phyloP scores from a whole-genome alignment of 768 basidiomycete genomes.

The Nidularia pulvinata region DNA sequence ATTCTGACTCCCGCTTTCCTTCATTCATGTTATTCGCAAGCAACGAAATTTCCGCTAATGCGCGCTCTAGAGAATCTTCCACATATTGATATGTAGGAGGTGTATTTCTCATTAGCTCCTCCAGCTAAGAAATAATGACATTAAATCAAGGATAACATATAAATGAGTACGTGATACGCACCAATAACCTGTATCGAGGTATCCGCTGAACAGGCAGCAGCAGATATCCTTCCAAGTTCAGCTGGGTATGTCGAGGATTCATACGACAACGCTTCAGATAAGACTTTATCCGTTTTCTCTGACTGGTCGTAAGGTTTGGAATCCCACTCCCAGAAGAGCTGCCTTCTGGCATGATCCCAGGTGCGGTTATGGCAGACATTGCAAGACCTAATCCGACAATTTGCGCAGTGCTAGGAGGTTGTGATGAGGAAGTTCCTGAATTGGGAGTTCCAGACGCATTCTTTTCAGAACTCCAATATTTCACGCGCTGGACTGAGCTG shows the following conservation, averaged over 20 bases:
- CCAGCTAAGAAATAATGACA: constrained; percentile 64
- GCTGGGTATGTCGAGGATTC: constrained; percentile 89
- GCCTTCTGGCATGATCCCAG: constrained; percentile 39
- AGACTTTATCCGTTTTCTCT: constrained; percentile 84
- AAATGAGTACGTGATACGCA: too few relatives aligned
- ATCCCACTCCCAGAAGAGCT: constrained; percentile 36
- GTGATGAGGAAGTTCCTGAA: constrained; percentile 48
- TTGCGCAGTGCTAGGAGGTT: constrained; percentile 61
- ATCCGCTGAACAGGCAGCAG: constrained; percentile 96
- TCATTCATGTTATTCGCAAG: constrained; percentile 98
- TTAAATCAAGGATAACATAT: too few relatives aligned
- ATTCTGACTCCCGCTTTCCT: constrained; percentile 95
- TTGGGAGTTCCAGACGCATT: constrained; percentile 31
- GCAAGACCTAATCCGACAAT: constrained; percentile 60
- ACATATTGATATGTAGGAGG: constrained; percentile 76
- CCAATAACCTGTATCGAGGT: constrained; percentile 93
- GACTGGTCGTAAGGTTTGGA: constrained; percentile 68
- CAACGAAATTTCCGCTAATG: constrained; percentile 83
- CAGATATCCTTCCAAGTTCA: constrained; percentile 93
- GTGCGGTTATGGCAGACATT: constrained; percentile 50
- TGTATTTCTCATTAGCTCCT: constrained; percentile 83
- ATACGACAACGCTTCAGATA: constrained; percentile 91
- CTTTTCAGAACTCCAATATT: constrained; percentile 77
- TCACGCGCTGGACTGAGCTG: constrained; percentile 85
- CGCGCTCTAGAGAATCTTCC: constrained; percentile 85